Evolutionary conservation across 768 basidiomycete genomes (phyloP).

Genomic region (Podaxis sp.): DNA sequence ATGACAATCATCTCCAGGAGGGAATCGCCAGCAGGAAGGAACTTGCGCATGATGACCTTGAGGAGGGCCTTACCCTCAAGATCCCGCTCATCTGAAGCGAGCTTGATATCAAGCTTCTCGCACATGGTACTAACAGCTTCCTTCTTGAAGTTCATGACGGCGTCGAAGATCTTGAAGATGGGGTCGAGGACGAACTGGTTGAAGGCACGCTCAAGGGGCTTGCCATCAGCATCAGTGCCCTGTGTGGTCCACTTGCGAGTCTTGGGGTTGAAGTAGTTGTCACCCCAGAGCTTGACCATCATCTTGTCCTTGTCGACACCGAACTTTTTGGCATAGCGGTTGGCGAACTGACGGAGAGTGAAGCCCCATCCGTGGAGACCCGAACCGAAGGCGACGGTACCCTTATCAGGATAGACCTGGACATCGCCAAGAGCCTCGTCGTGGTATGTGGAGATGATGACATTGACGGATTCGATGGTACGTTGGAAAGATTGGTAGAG

Average conservation of each 20-base stretch:
- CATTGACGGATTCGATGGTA: conserved; percentile 97
- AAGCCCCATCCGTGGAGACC: conserved; percentile 99
- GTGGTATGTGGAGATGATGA: conserved; percentile 97
- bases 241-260: conserved; percentile 97
- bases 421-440: conserved; percentile 94
- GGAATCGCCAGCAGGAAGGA: conserved; percentile 98
- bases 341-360: conserved; percentile 96
- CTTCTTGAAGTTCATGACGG: conserved; percentile 99
- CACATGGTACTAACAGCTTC: conserved; percentile 80
- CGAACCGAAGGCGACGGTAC: conserved; percentile 98
- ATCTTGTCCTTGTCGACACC: conserved; percentile 99
- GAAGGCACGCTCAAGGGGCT: conserved; percentile 96
- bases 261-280: conserved; percentile 98
- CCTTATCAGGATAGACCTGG: conserved; percentile 98
- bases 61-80: conserved; percentile 94
- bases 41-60: conserved; percentile 98
- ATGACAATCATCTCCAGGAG: conserved; percentile 99
- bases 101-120: conserved; percentile 94
- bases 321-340: conserved; percentile 95
- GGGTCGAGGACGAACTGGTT: conserved; percentile 98
- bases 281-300: conserved; percentile 97
- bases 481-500: conserved; percentile 98
- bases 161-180: conserved; percentile 97
- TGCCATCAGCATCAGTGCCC: conserved; percentile 72
- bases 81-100: conserved; percentile 85